These are phyloP conservation scores for Stevia rebaudiana DNA, from an alignment of 140 eudicot genomes.

Conservation along the genomic window DNA sequence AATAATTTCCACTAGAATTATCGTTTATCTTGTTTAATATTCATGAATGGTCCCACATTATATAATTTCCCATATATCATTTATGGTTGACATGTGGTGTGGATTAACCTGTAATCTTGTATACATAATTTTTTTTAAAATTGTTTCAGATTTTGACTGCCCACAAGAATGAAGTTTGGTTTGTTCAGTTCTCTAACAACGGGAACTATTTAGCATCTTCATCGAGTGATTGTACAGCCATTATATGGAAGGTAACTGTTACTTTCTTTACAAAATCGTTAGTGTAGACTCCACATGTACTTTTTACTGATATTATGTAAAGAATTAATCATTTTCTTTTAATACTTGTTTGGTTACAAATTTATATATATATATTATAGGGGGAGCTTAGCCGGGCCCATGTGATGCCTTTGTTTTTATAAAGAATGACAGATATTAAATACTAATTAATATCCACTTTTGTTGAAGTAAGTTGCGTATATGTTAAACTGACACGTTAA, in stretches of 20 bases:
- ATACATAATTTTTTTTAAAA: background rate
- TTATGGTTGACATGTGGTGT: background rate
- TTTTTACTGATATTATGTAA: constrained; percentile 1
- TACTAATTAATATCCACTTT: background rate
- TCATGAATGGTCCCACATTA: constrained; percentile 1
- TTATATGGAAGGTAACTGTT: constrained; percentile 78
- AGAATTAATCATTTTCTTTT: background rate
- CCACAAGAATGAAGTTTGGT: constrained; percentile 95
- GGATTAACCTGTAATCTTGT: background rate
- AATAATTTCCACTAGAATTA: background rate
- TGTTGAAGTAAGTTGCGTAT: background rate
- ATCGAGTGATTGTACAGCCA: constrained; percentile 87
- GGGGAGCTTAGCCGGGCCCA: background rate
- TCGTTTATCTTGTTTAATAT: background rate
- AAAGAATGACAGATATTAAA: background rate
- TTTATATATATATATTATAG: background rate
- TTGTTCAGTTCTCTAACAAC: constrained; percentile 76
- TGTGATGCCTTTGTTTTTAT: background rate
- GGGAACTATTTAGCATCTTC: constrained; percentile 90
- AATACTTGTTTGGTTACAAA: background rate
- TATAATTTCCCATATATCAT: background rate
- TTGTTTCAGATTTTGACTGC: constrained; percentile 61
- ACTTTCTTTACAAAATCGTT: constrained; percentile 13
- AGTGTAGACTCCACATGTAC: background rate
- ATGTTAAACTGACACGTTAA: background rate